These are phyloP conservation scores for Aspergillus wentii DNA, from an alignment of 495 filamentous ascomycete genomes.

Conservation along the genomic window DNA sequence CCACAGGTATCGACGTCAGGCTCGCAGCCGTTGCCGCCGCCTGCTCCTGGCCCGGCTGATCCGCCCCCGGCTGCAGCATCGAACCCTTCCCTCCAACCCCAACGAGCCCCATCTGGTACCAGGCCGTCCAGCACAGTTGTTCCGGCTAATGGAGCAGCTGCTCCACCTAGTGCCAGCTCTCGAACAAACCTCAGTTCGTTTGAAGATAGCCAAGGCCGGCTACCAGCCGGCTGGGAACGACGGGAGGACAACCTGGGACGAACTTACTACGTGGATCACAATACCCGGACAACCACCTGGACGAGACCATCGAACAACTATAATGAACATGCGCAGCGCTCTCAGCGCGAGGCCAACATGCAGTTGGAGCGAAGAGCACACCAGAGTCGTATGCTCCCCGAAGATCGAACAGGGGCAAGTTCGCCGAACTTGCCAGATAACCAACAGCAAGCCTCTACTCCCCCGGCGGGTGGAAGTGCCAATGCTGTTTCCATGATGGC, in stretches of 20 bases:
- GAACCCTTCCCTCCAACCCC: conserved; percentile 30
- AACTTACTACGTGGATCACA: conserved; percentile 99
- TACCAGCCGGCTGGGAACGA: conserved; percentile 93
- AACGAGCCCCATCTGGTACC: conserved; percentile 35
- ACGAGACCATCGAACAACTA: conserved; percentile 78
- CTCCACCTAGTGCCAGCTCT: conserved; percentile 39
- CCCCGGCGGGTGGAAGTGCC: conserved; percentile 39
- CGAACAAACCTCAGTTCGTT: conserved; percentile 77
- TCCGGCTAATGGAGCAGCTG: conserved; percentile 28
- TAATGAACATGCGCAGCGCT: conserved; percentile 71
- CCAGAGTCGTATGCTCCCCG: conserved; percentile 91
- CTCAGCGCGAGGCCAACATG: conserved; percentile 79
- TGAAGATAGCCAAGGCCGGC: conserved; percentile 86
- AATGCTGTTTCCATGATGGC: conserved; percentile 82
- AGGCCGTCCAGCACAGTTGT: conserved; percentile 24
- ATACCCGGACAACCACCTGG: conserved; percentile 96
- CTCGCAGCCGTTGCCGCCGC: conserved; percentile 17
- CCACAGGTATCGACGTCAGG: conserved; percentile 29
- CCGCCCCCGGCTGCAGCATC: conserved; percentile 24
- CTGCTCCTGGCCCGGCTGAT: conserved; percentile 29
- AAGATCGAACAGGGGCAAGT: conserved; percentile 90
- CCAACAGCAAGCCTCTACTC: conserved; percentile 49
- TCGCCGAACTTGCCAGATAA: conserved; percentile 75
- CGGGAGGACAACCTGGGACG: conserved; percentile 93
- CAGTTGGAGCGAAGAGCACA: conserved; percentile 88